Base-by-base conservation (phyloP, 2,329 filamentous ascomycete genomes). In the Aureobasidium sp. region DNA sequence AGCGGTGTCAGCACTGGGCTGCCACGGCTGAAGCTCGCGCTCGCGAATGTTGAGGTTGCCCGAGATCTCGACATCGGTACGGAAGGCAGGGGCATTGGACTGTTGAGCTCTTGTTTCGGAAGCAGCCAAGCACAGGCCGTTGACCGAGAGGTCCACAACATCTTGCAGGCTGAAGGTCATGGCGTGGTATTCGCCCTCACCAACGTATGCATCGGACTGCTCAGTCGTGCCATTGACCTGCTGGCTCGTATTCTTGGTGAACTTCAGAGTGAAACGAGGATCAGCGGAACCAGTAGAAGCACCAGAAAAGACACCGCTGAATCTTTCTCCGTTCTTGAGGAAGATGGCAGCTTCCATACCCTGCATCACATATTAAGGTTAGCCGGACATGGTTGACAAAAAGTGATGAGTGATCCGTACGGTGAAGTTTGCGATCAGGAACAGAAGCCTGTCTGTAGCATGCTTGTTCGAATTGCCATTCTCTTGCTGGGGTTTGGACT, bases 11-110 rank as follows among this genome's bases (percentile, higher is more conserved):
- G 79, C 74, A 17, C 81, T 86, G 7, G 90, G 85, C 61, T 91
- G 84, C 91, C 92, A 97, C 68, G 82, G 86, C 71, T 96, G 86
- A 44, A 97, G 79, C 58, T 85, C 80, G 63, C 91, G 86, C 74
- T 96, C 90, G 62, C 83, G 85, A 49, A 81, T 77, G 22, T 65
- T 61, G 7, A 66, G 58, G 65, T 87, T 83, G 66, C 88, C 89
- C 8, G 92, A 94, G 65, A 97, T 97, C 69, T 94, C 90, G 37
- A 85, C 80, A 71, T 97, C 93, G 27, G 93, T 97, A 66, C 88
- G 87, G 77, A 97, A 97, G 27, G 80, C 82, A 62, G 82, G 76
- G 45, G 84, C 78, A 67, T 64, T 77, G 86, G 85, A 84, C 75
- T 87, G 88, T 56, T 81, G 78, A 56, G 75, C 72, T 70, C 80